Base-by-base conservation (phyloP, 768 basidiomycete species). In the Lactifluus volemus region DNA sequence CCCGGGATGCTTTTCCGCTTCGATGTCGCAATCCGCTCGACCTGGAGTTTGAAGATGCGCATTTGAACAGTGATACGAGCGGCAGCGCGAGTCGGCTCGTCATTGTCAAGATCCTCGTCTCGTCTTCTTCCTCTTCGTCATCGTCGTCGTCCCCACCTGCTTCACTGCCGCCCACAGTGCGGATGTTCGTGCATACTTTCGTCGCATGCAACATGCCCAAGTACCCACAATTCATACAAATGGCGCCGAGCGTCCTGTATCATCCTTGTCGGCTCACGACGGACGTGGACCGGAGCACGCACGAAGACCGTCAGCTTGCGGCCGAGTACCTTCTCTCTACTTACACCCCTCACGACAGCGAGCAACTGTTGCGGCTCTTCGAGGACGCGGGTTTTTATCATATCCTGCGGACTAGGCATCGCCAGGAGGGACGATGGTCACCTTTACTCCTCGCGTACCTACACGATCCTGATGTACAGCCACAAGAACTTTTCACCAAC, bases 181-280 rank as follows among this genome's bases (percentile, higher is more conserved):
- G 76, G 60, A 93, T 89, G 4, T 90, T 99, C 71, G 79, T 96
- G 52, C 85, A 95, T 69, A 98, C 98, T 62, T 99, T 99, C 73
- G 81, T 98, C 59, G 92, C 97, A 4, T 87, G 95, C 60, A 99
- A 98, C 71, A 84, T 97, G 11, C 92, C 97, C 0, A 98, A 98
- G 74, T 98, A 98, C 73, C 85, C 89, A 1, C 94, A 97, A 73
- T 92, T 86, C 71, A 79, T 61, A 29, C 47, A 55, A 12, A 76
- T 93, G 44, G 73, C 85, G 0, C 82, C 86, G 1, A 85, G 81
- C 61, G 76, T 81, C 4, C 77, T 94, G 17, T 86, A 93, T 75
- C 44, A 84, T 98, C 67, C 81, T 99, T 52, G 77, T 88, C 60
- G 82, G 7, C 84, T 99, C 12, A 84, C 91, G 0, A 77, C 82